These are phyloP conservation scores for Periconia macrospinosa DNA, from an alignment of 2,329 filamentous ascomycete species.

Conservation along the genomic window DNA sequence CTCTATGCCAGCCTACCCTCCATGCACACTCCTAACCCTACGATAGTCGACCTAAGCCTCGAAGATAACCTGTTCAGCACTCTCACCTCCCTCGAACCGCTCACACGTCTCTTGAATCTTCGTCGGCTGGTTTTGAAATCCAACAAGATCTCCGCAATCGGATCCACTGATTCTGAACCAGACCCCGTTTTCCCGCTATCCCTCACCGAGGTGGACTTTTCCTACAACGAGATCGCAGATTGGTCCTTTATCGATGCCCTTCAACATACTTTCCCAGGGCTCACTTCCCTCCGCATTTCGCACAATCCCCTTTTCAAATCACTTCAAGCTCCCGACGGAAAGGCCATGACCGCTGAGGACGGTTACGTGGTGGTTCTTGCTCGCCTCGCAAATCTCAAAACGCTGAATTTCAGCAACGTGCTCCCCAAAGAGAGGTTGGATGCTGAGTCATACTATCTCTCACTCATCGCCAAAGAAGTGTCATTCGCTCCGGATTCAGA, in stretches of 20 bases:
- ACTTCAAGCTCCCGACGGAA: constrained; percentile 46
- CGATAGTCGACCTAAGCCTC: constrained; percentile 66
- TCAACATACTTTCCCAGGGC: constrained; percentile 67
- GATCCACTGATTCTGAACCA: constrained; percentile 14
- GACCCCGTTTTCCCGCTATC: constrained; percentile 29
- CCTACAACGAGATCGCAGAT: constrained; percentile 50
- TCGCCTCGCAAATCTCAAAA: constrained; percentile 67
- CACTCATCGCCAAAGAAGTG: constrained; percentile 77
- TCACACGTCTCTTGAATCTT: constrained; percentile 62
- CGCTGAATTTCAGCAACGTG: constrained; percentile 73
- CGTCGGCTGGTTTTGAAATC: constrained; percentile 66
- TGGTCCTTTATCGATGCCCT: constrained; percentile 79
- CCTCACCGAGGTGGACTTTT: constrained; percentile 47
- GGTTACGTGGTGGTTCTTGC: constrained; percentile 87
- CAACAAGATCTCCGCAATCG: constrained; percentile 64
- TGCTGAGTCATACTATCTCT: constrained; percentile 92
- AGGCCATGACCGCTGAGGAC: constrained; percentile 65
- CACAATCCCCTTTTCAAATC: constrained; percentile 82
- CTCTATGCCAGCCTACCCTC: constrained; percentile 35
- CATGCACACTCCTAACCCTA: constrained; percentile 47
- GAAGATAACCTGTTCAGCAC: constrained; percentile 71
- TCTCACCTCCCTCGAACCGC: constrained; percentile 59
- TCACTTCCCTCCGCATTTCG: constrained; percentile 75
- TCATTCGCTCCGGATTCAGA: constrained; percentile 60
- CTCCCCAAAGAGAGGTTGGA: constrained; percentile 75